Evolutionary conservation across 345 rosid species (phyloP), one percentile per base, ranked within the genome.

Genomic region (Salix arbutifolia): DNA sequence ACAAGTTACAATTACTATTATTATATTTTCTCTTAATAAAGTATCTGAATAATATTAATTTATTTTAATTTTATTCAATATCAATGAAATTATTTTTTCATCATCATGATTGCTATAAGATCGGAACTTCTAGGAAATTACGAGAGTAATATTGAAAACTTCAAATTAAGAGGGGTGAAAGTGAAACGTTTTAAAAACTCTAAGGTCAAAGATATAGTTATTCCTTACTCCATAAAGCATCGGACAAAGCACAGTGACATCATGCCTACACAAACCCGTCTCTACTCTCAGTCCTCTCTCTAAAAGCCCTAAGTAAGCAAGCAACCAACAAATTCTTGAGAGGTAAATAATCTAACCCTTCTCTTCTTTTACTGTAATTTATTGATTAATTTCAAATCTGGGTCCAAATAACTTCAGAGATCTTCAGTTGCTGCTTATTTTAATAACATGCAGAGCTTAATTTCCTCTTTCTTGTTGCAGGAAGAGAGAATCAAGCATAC

Each of bases 351-450:
- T 56, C 13, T 10, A 56, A 56, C 11, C 14, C 11, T 56, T 56
- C 23, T 56, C 62, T 56, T n/a, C 62, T 3, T 19, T 30, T 69
- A 44, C 8, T 74, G 62, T 74, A 67, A 65, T 74, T 69, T 65
- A 42, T 52, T 31, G 13, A 33, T 65, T 30, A 21, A 38, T 33
- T 64, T 74, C 50, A 58, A 42, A 50, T 65, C 1, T 10, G 69
- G 28, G 28, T 9, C 16, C 21, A 9, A 19, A 18, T 13, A 14
- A 73, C 18, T 18, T 8, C 25, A 9, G 13, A 21, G 62, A 74
- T 65, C 70, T 74, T 74, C 37, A 28, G 1, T 73, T 37, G 42
- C 25, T 18, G 46, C 26, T 18, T 5, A 19, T 28, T 13, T 65
- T 2, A 38, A 8, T 5, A 18, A 44, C 70, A 44, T 74, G 77